phyloP scores from a whole-genome alignment of 805 yeast species.

The Debaryomyces hansenii region DNA sequence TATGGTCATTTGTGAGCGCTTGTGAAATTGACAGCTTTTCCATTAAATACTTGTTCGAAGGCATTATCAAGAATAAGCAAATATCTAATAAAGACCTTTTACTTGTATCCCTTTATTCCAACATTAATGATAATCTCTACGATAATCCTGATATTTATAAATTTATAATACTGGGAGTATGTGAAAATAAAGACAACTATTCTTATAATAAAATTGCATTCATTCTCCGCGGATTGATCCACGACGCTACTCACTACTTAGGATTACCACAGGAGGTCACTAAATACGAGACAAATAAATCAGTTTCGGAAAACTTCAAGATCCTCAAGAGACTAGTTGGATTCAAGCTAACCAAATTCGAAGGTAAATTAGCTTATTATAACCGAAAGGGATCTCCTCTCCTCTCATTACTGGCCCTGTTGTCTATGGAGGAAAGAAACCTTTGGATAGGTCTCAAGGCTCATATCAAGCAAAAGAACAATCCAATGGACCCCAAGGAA shows the following conservation, averaged over 20 bases:
- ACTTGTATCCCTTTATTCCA: conserved; percentile 4
- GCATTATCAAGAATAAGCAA: conserved; percentile 8
- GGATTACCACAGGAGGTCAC: conserved; percentile 11
- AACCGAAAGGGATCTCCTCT: conserved; percentile 1
- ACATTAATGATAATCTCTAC: background rate
- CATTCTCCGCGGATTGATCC: conserved; percentile 13
- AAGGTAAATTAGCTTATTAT: conserved; percentile 12
- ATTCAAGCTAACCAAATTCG: conserved; percentile 8
- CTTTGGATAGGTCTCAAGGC: conserved; percentile 10
- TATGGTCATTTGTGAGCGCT: background rate
- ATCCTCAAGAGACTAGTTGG: conserved; percentile 15
- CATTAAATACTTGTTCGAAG: conserved; percentile 18
- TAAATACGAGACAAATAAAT: conserved; percentile 2
- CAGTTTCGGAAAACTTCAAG: conserved; percentile 15
- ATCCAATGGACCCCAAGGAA: background rate
- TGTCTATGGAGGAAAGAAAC: conserved; percentile 6
- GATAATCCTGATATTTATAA: conserved; percentile 6
- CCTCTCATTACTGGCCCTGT: conserved; percentile 3
- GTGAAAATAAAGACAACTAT: background rate
- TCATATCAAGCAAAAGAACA: background rate
- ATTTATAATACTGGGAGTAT: background rate
- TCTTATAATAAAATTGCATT: conserved; percentile 2
- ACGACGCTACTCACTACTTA: conserved; percentile 13
- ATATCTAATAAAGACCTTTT: conserved; percentile 1
- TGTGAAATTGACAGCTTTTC: conserved; percentile 6